phyloP scores from a whole-genome alignment of 371 early-diverging fungal genomes.

The Mucor piriformis region DNA sequence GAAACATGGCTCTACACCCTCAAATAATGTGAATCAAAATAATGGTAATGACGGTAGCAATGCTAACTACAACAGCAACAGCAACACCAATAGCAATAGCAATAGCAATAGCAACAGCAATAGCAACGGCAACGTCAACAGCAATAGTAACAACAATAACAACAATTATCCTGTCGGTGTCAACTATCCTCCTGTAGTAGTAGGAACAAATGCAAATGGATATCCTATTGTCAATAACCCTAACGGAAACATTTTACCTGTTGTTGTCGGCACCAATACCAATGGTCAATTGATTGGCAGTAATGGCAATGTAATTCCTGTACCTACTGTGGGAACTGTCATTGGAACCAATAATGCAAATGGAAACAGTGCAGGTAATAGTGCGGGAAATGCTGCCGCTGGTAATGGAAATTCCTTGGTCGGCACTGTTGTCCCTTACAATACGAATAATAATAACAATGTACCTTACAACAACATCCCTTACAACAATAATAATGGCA shows the following conservation, averaged over 20 bases:
- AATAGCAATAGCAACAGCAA: slow-evolving; percentile 4
- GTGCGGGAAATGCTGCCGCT: neutral
- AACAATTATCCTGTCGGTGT: neutral
- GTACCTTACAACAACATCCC: slow-evolving; percentile 3
- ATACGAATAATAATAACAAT: neutral
- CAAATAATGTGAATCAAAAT: too few species aligned
- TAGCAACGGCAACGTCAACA: slow-evolving; percentile 6
- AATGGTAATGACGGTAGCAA: slow-evolving; percentile 13
- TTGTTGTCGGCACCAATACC: neutral
- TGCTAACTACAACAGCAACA: slow-evolving; percentile 6
- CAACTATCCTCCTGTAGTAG: neutral
- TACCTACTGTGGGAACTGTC: neutral
- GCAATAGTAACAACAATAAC: neutral
- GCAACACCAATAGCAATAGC: slow-evolving; percentile 12
- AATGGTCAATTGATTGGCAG: slow-evolving; percentile 7
- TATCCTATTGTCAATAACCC: neutral
- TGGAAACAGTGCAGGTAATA: neutral
- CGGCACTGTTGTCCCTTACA: neutral
- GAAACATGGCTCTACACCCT: slow-evolving; percentile 9
- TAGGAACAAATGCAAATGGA: neutral
- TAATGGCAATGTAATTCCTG: neutral
- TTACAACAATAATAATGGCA: slow-evolving; percentile 8
- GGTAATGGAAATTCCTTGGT: neutral
- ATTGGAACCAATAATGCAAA: too few species aligned
- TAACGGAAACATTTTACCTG: neutral